Base-by-base conservation (phyloP, 2,329 filamentous ascomycete species). In the Calonectria leucothoes region DNA sequence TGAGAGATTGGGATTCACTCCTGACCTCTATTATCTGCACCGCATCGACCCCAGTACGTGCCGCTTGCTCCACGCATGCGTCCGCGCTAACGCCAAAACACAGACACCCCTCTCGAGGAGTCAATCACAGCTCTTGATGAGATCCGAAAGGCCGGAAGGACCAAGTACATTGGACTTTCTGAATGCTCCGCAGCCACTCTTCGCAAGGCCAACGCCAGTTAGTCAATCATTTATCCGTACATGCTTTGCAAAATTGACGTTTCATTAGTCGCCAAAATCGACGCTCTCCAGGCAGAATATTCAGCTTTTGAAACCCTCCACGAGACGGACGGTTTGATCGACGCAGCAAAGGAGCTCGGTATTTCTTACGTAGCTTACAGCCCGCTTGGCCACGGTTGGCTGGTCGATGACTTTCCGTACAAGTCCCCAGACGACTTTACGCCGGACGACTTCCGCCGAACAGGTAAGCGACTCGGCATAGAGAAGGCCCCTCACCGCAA, bases 141-240 rank as follows among this genome's bases (percentile, higher is more conserved):
- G 66, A 82, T 89, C 64, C 86, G 86, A 45, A 85, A 83, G 66
- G 83, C 83, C 0, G 86, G 87, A 11, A 88, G 87, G 79, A 87
- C 86, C n/a, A 88, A 87, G 78, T 88, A 87, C 68, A 88, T 88
- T 65, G 87, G 86, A 20, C 81, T 88, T 0, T 88, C 86, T 0
- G 87, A 88, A 70, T 87, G 86, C 72, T 88, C 86, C 3, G 86
- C 86, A 0, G 79, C 78, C 0, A 88, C 87, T 0, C 75, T 88
- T 6, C 84, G 85, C 27, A 87, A 86, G 70, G 87, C 86, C 1
- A 85, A 86, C 66, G 84, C 85, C 1, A 87, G 86, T 87, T 49
- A 55, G 82, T 48, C 20, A 20, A 51, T 27, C 4, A 8, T 10
- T 35, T 12, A 11, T 3, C 12, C 10, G 2, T 27, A 27, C 2